Evolutionary conservation across 345 rosid genomes (phyloP).

Genomic region (Corchorus olitorius): DNA sequence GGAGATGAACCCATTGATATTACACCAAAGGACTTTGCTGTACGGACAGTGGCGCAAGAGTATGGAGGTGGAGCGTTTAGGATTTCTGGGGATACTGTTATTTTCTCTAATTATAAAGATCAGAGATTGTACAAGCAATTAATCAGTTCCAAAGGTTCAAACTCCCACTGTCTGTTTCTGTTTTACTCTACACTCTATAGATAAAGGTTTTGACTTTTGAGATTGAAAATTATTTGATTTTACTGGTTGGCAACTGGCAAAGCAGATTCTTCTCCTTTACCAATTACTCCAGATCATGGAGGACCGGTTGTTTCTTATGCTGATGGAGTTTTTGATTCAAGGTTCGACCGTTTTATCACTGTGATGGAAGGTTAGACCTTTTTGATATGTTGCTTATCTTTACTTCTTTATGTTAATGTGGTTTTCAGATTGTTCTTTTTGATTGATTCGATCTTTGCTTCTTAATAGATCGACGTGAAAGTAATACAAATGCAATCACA

Average conservation of each 20-base stretch:
- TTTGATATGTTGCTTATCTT: neutral
- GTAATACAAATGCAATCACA: conserved; percentile 60
- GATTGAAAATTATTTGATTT: neutral
- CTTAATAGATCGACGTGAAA: conserved; percentile 64
- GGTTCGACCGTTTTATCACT: conserved; percentile 62
- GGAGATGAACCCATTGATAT: conserved; percentile 64
- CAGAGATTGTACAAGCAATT: conserved; percentile 79
- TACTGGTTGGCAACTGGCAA: conserved; percentile 7
- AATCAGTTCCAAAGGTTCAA: conserved; percentile 43
- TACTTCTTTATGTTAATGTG: neutral
- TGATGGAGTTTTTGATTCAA: conserved; percentile 81
- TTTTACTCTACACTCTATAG: neutral
- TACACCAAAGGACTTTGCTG: conserved; percentile 81
- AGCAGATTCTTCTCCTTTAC: conserved; percentile 57
- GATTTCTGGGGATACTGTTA: conserved; percentile 50
- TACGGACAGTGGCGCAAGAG: conserved; percentile 82
- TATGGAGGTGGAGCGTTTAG: conserved; percentile 95
- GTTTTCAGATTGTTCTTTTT: conserved; percentile 1
- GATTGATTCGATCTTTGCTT: conserved; percentile 8
- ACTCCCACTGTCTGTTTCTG: neutral
- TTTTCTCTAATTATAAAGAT: conserved; percentile 88
- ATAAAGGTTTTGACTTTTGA: neutral
- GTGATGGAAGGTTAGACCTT: conserved; percentile 77
- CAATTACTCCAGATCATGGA: conserved; percentile 86
- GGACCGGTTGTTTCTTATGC: conserved; percentile 67